phyloP scores from a whole-genome alignment of 148 eudicot species.

The Hydrangea macrophylla region DNA sequence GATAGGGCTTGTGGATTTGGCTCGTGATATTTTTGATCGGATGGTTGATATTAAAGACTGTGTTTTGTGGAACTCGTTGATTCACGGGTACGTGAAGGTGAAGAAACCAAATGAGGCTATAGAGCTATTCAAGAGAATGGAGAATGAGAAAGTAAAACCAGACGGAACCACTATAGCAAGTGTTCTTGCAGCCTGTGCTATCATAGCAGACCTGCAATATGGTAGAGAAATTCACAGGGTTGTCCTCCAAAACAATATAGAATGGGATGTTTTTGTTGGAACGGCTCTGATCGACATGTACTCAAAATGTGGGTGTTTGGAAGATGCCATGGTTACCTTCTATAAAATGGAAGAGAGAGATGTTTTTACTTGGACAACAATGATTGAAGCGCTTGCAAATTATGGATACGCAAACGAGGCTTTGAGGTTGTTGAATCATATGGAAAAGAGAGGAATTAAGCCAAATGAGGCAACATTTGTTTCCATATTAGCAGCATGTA shows the following conservation, averaged over 20 bases:
- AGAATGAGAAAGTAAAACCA: slow-evolving; percentile 7
- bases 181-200: slow-evolving; percentile 22
- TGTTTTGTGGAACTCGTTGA: slow-evolving; percentile 27
- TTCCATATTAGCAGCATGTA: slow-evolving; percentile 15
- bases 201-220: slow-evolving; percentile 16
- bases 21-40: slow-evolving; percentile 18
- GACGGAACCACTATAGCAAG: slow-evolving; percentile 15
- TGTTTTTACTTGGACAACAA: slow-evolving; percentile 24
- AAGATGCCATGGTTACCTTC: slow-evolving; percentile 20
- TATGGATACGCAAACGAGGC: slow-evolving; percentile 9
- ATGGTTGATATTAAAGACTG: slow-evolving; percentile 14
- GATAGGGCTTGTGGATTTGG: slow-evolving; percentile 12
- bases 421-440: slow-evolving; percentile 14
- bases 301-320: slow-evolving; percentile 20
- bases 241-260: slow-evolving; percentile 13
- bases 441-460: slow-evolving; percentile 18
- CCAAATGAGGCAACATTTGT: slow-evolving; percentile 24
- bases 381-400: slow-evolving; percentile 19
- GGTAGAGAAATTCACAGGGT: slow-evolving; percentile 17
- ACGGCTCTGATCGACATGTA: slow-evolving; percentile 25
- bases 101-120: slow-evolving; percentile 16
- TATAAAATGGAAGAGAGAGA: slow-evolving; percentile 19
- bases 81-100: slow-evolving; percentile 15
- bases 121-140: slow-evolving; percentile 19
- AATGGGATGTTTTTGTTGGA: slow-evolving; percentile 16